Base-by-base conservation (phyloP, 2,329 filamentous ascomycete genomes). In the Coniochaeta prunicola region DNA sequence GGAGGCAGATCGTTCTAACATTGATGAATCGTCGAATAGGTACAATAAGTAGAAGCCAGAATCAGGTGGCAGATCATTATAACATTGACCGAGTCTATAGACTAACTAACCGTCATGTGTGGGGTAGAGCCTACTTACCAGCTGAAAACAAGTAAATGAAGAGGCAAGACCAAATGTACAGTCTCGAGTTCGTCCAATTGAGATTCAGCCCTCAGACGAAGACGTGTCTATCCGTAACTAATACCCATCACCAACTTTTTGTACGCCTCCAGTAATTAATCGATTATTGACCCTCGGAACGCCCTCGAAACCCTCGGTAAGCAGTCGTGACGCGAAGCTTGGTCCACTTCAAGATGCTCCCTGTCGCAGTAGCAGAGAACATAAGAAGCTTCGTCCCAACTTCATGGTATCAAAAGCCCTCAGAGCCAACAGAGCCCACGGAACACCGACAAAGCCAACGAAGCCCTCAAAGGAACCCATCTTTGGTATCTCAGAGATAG, bases 361-460 rank as follows among this genome's bases (percentile, higher is more conserved):
- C 24, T 28, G 24, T 30, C 24, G 45, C 24, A 50, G 45, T 30
- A 28, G 21, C 15, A 26, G 54, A 55, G 38, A 56, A 59, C 58
- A 59, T 59, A 59, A 58, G 40, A 58, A 59, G 59, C 56, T 63
- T 63, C 63, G 40, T 60, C 57, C 60, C 56, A 62, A 59, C 62
- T 59, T 62, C 62, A 36, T 30, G 45, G 56, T 57, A 55, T 55
- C 53, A 55, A 33, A 58, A 64, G 59, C 63, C 64, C 63, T 60
- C 64, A 64, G 58, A 61, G 59, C 57, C 28, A 8, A 58, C 33
- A 38, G 33, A 59, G 61, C 56, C 60, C 57, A 63, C 63, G 62
- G 61, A 67, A 67, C 28, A 58, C 56, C 38, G 15, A 59, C 33
- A 26, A 31, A 58, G 61, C 56, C 59, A 54, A 63, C 63, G 63